Conservation (phyloP, 306 rosid species). For the Castanea crenata region DNA sequence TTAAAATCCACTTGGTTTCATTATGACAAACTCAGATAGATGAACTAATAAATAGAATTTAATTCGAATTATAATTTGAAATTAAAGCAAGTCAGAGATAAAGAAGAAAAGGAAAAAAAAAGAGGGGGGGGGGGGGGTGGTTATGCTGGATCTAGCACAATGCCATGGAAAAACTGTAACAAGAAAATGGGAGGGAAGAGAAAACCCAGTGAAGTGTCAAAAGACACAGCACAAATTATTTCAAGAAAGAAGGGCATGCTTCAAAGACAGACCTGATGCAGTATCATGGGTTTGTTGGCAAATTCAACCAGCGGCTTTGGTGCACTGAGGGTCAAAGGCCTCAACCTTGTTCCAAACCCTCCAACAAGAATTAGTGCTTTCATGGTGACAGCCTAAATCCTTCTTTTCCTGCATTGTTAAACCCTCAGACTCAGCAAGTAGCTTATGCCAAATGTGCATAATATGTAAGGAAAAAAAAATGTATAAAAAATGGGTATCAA, state of each 20-base stretch:
- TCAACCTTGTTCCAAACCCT: constrained; percentile 23
- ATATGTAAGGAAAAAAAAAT: background rate
- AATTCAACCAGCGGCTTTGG: constrained; percentile 32
- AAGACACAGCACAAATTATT: background rate
- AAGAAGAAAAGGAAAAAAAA: background rate
- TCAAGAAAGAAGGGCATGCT: background rate
- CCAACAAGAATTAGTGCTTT: constrained; percentile 30
- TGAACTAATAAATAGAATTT: background rate
- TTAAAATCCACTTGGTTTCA: background rate
- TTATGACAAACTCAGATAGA: background rate
- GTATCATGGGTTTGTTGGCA: constrained; percentile 33
- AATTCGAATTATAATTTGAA: background rate
- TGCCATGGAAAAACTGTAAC: too few relatives aligned
- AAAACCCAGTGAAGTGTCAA: background rate
- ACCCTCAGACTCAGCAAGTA: background rate
- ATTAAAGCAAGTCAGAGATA: background rate
- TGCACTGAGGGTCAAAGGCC: constrained; percentile 28
- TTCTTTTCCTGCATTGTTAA: constrained; percentile 15
- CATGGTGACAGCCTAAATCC: background rate
- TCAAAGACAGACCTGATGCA: constrained; percentile 24
- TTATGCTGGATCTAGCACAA: background rate
- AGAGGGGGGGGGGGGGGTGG: background rate
- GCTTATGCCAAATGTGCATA: background rate
- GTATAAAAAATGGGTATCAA: background rate
- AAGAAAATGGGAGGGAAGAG: too few relatives aligned